Evolutionary conservation across 2,329 filamentous ascomycete genomes (phyloP).

Genomic region (Byssothecium circinans): DNA sequence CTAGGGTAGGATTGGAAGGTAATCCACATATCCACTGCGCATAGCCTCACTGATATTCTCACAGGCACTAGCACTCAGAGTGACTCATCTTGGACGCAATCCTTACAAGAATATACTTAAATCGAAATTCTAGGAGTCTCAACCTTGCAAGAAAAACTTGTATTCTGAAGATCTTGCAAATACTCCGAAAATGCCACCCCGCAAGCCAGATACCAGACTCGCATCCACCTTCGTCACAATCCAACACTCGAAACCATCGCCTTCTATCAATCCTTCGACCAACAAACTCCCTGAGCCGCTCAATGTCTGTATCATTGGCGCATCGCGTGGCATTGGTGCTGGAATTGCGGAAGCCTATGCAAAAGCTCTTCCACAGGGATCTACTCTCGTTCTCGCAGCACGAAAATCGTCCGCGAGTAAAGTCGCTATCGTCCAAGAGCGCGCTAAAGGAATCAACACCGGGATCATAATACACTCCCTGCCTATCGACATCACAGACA

Average conservation of each 20-base stretch:
- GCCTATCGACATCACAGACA: conserved; percentile 34
- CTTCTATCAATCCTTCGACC: conserved; percentile 15
- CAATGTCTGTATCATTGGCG: conserved; percentile 37
- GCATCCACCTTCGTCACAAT: conserved; percentile 21
- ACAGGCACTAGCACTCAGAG: background rate
- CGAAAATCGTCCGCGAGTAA: conserved; percentile 21
- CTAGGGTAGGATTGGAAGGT: too few relatives aligned
- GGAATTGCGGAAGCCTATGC: conserved; percentile 35
- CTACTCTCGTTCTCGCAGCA: conserved; percentile 27
- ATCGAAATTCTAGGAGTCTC: too few relatives aligned
- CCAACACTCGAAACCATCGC: conserved; percentile 12
- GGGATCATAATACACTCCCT: conserved; percentile 6
- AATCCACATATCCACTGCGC: too few relatives aligned
- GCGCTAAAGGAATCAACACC: conserved; percentile 11
- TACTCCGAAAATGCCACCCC: conserved; percentile 15
- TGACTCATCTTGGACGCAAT: background rate
- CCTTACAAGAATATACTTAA: too few relatives aligned
- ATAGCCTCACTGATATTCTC: too few relatives aligned
- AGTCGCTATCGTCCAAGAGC: conserved; percentile 16
- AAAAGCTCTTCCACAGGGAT: conserved; percentile 21
- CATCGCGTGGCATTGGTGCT: conserved; percentile 36
- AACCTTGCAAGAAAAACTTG: too few relatives aligned
- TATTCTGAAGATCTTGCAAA: too few relatives aligned
- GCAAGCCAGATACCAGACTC: conserved; percentile 18
- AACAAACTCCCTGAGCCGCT: conserved; percentile 24